A percentile compares a stretch with the other conserved stretches of the same genome.
These are phyloP conservation scores for Rhizoctonia solani DNA, from an alignment of 1,284 basidiomycete genomes.

Conservation along the genomic window DNA sequence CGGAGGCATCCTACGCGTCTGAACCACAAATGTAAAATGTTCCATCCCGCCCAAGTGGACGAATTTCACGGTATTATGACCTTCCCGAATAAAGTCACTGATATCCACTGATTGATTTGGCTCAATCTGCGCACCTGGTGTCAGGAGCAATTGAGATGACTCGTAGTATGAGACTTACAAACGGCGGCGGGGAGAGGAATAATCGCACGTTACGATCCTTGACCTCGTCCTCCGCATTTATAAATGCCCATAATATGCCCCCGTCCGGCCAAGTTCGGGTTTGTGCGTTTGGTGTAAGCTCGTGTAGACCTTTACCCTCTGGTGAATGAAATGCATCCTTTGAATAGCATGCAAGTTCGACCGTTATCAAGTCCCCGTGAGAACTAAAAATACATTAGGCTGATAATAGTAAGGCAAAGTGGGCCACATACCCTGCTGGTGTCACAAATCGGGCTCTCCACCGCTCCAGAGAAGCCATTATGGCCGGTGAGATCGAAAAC, in stretches of 20 bases:
- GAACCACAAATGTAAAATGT: slow-evolving; percentile 14
- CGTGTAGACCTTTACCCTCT: not conserved
- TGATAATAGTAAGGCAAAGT: not conserved
- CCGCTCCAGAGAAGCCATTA: slow-evolving; percentile 3
- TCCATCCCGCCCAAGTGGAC: slow-evolving; percentile 24
- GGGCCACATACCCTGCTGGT: slow-evolving; percentile 1
- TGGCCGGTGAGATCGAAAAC: slow-evolving; percentile 12
- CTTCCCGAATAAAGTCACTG: slow-evolving; percentile 17
- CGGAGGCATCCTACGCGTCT: slow-evolving; percentile 19
- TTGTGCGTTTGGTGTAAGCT: slow-evolving; percentile 9
- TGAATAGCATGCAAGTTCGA: slow-evolving; percentile 20
- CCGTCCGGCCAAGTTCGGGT: slow-evolving; percentile 19
- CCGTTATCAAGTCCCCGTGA: slow-evolving; percentile 9
- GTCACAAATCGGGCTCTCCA: slow-evolving; percentile 22
- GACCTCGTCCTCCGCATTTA: not conserved
- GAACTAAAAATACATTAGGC: not conserved
- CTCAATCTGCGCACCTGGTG: not conserved
- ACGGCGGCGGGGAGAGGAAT: slow-evolving; percentile 20
- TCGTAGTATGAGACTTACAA: not conserved
- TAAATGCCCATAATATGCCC: slow-evolving; percentile 17
- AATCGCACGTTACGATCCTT: not conserved
- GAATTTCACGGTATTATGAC: slow-evolving; percentile 8
- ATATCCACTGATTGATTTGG: slow-evolving; percentile 8
- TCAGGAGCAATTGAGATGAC: not conserved
- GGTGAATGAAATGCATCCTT: not conserved